A percentile compares a stretch with the other conserved stretches of the same genome.
phyloP scores from a whole-genome alignment of 805 yeast species.

The Saitoella complicata region DNA sequence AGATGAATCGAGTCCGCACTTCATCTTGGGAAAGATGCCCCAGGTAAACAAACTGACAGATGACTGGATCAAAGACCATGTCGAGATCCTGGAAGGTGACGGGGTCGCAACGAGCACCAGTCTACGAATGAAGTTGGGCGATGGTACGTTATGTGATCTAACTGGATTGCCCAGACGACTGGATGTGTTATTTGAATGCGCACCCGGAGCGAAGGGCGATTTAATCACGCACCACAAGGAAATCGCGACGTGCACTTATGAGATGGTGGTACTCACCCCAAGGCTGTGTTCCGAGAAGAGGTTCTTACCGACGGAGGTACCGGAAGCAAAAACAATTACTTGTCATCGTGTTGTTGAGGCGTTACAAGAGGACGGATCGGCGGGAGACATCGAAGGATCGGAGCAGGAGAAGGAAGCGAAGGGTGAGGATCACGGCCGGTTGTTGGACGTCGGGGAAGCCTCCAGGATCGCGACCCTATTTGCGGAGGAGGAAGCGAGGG shows the following conservation, averaged over 20 bases:
- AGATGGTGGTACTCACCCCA: not conserved
- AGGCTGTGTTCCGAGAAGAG: not conserved
- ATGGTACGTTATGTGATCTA: constrained; percentile 1
- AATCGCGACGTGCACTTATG: not conserved
- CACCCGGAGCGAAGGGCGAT: not conserved
- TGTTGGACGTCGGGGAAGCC: too few relatives aligned
- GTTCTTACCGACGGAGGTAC: not conserved
- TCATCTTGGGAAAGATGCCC: too few relatives aligned
- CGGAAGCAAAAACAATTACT: not conserved
- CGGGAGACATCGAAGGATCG: too few relatives aligned
- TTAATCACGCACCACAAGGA: not conserved
- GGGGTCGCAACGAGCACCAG: too few relatives aligned
- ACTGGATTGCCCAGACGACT: not conserved
- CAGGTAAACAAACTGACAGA: too few relatives aligned
- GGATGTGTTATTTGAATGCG: not conserved
- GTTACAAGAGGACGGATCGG: not conserved
- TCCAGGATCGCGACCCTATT: too few relatives aligned
- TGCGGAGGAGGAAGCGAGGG: too few relatives aligned
- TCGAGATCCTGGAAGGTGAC: too few relatives aligned
- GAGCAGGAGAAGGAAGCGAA: not conserved
- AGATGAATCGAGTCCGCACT: too few relatives aligned
- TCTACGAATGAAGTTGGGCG: not conserved
- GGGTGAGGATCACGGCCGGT: not conserved
- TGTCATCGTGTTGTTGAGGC: not conserved
- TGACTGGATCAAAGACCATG: too few relatives aligned